Conservation (phyloP, 148 eudicot genomes). For the Vaccinium vitisidaea region DNA sequence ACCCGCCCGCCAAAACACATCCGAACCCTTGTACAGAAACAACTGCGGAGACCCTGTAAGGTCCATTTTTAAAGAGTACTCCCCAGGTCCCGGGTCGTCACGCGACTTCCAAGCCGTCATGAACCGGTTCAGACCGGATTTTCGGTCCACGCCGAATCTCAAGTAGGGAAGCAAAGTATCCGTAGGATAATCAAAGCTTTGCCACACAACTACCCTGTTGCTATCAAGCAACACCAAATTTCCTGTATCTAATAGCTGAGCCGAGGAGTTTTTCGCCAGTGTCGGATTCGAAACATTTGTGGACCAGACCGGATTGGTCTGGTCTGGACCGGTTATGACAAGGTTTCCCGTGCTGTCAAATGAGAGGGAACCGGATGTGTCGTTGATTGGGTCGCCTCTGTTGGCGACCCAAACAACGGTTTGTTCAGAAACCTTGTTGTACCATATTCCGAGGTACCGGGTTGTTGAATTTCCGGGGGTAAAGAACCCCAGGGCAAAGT, state of each 20-base stretch:
- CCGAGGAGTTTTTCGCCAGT: conserved; percentile 5
- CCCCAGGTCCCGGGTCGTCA: conserved; percentile 48
- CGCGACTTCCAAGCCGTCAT: conserved; percentile 48
- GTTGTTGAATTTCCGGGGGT: conserved; percentile 19
- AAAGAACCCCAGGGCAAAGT: conserved; percentile 30
- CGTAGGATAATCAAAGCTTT: conserved; percentile 30
- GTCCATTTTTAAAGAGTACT: conserved; percentile 39
- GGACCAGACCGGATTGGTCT: conserved; percentile 33
- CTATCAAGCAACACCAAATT: conserved; percentile 31
- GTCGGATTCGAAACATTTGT: conserved; percentile 16
- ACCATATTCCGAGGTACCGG: conserved; percentile 28
- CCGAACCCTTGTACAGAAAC: conserved; percentile 37
- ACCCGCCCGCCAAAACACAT: conserved; percentile 42
- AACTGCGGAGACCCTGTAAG: conserved; percentile 44
- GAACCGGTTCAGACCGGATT: conserved; percentile 21
- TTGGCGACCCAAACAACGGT: conserved; percentile 64
- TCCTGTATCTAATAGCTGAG: conserved; percentile 38
- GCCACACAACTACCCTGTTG: conserved; percentile 33
- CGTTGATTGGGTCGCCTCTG: conserved; percentile 39
- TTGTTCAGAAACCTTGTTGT: conserved; percentile 33
- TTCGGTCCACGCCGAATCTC: conserved; percentile 23
- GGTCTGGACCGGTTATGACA: not conserved
- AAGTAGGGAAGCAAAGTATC: conserved; percentile 29
- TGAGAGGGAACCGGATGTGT: conserved; percentile 21
- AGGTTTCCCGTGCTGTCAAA: conserved; percentile 28